Base-by-base conservation (phyloP, 768 basidiomycete species). In the Boletus speciosus region DNA sequence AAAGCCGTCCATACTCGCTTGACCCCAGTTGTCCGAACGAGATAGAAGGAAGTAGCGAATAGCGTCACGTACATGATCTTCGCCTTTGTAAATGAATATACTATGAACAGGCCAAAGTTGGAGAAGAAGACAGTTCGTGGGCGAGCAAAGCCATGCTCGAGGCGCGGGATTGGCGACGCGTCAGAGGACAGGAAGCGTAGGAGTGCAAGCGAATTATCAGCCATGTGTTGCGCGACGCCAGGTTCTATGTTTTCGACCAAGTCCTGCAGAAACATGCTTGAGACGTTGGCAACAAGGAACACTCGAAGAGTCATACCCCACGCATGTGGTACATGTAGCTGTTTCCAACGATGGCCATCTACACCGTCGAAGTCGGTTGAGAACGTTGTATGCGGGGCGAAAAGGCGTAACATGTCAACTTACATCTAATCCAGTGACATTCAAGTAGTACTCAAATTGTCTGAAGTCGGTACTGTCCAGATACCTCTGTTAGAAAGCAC, bases 301-400 rank as follows among this genome's bases (percentile, higher is more conserved):
- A 49, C 16, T 12, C 23, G 53, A 47, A 49, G 56, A 47, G n/a
- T 38, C 66, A 1, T 60, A 85, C 88, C 76, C 91, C 91, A 45
- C 88, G 84, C 74, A 93, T 98, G 70, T 98, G 94, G 66, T 97
- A 98, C 49, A 93, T 74, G 68, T 97, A 98, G 61, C 90, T 90
- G 69, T 96, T 90, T 14, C 92, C 90, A 4, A 96, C 85, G 27
- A 96, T 74, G 0, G 94, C 94, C 81, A 96, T 92, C 90, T 92
- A 44, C 34, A 59, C n/a, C 23, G 1, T 7, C 25, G 42, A 42
- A 14, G 43, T 65, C 29, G 52, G 41, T n/a, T 23, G 31, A 47
- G 15, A 45, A 42, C n/a, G 6, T 29, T 6, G 15, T 23, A 35
- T 16, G 6, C 12, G 1, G 8, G 12, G 11, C 11, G 7, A 27